Base-by-base conservation (phyloP, 129 eudicot genomes). In the Flaveria sonorensis region DNA sequence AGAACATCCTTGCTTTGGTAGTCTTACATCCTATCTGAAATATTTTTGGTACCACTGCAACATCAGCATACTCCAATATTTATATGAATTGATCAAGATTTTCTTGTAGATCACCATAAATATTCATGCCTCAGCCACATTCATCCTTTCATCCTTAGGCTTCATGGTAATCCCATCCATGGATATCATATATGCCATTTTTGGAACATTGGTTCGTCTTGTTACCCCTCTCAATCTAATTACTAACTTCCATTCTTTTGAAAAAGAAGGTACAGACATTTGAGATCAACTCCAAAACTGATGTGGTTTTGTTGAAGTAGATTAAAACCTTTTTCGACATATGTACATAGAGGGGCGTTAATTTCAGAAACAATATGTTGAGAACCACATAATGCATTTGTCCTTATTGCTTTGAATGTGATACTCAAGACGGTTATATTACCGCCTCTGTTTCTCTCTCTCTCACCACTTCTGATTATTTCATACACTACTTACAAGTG, bases 1-100 rank as follows among this genome's bases (percentile, higher is more conserved):
- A 94, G 65, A 94, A 94, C 80, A 91, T 94, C 14, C 96, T 94
- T 69, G 89, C 87, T 52, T 73, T 94, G 99, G 98, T 94, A 87
- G 84, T 42, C 43, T 40, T 67, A 70, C 26, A 24, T 42, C 67
- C n/a, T 76, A 57, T 77, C 26, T 8, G 7, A 47, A 30, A 1
- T 65, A 26, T 46, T 32, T 32, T 65, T 67, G 14, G 42, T 68
- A 69, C 53, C 62, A 19, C 26, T 53, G 60, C 48, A 50, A 63
- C 28, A 52, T 7, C 28, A 63, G 6, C 71, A 48, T 70, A 12
- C 50, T 48, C 19, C 5, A 52, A 40, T 26, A 23, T 48, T 63
- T 26, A 40, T 74, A 5, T 73, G 14, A 78, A 70, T 46, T 60
- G 40, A 70, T 60, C 45, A 70, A 57, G 52, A 21, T 40, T 67